These are phyloP conservation scores for Phoenix dactylifera DNA, from an alignment of 176 grass and related monocot genomes.

Conservation along the genomic window DNA sequence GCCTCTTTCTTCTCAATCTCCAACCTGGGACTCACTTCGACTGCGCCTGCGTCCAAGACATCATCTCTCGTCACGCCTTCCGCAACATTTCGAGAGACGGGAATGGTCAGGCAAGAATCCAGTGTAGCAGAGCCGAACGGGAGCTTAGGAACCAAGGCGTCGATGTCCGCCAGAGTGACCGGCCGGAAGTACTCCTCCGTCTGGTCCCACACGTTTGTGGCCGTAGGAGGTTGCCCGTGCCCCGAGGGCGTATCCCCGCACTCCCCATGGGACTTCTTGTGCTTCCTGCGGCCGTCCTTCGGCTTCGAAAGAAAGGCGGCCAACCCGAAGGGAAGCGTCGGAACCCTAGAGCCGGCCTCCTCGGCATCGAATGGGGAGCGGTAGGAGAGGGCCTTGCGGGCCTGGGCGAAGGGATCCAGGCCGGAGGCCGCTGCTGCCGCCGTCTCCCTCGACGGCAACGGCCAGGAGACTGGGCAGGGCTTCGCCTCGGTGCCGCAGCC, in stretches of 20 bases:
- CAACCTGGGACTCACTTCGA: constrained; percentile 41
- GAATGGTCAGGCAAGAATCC: constrained; percentile 44
- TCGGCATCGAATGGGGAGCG: constrained; percentile 84
- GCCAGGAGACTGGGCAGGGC: not conserved
- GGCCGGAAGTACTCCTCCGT: constrained; percentile 77
- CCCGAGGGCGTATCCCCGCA: constrained; percentile 21
- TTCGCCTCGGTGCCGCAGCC: constrained; percentile 33
- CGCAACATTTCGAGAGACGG: constrained; percentile 18
- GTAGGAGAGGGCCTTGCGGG: constrained; percentile 59
- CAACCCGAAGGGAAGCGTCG: constrained; percentile 59
- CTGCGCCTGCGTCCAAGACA: constrained; percentile 36
- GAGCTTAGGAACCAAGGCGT: constrained; percentile 43
- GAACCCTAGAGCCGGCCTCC: constrained; percentile 41
- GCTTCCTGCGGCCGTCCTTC: constrained; percentile 56
- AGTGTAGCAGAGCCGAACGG: constrained; percentile 20
- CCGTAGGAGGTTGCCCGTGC: constrained; percentile 7
- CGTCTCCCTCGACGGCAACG: constrained; percentile 13
- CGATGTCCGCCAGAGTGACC: constrained; percentile 47
- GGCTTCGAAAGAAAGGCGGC: constrained; percentile 45
- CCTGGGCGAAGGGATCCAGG: constrained; percentile 53
- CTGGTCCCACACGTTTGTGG: constrained; percentile 57
- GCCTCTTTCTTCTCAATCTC: constrained; percentile 34
- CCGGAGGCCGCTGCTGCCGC: not conserved
- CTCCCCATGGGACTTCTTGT: constrained; percentile 45
- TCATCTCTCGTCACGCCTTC: constrained; percentile 12